Base-by-base conservation (phyloP, 2,329 filamentous ascomycete species). In the Fusarium irregulare region DNA sequence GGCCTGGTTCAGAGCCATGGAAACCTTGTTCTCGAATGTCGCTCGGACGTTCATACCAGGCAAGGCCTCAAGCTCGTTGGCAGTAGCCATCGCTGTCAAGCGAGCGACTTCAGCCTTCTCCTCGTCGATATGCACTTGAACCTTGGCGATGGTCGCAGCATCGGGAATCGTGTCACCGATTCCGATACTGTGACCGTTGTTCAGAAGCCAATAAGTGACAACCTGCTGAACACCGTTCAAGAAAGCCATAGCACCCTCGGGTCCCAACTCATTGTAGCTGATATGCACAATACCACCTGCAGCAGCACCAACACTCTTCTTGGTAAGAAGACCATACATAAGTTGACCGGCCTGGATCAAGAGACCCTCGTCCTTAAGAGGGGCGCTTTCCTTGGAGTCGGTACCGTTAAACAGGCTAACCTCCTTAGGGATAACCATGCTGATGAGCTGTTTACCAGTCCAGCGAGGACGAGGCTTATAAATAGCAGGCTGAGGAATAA, bases 41-140 rank as follows among this genome's bases (percentile, higher is more conserved):
- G 97, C 94, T 85, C 97, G 92, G 64, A 99, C 92, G 72, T 97
- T 99, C 94, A 99, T 98, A 88, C 96, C 96, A 45, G 96, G 96
- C 56, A 96, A 83, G n/a, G 94, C 89, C 80, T 99, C 96, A 48
- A 99, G 89, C 74, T 91, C 86, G 79, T 98, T 97, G 53, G 90
- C 89, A 6, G 94, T 97, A 3, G 97, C 97, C 77, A 88, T 85
- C 8, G 86, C 85, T 12, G 94, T 96, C 62, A 97, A 88, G 4
- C 86, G 83, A 45, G 90, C 89, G 60, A 99, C 94, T 72, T 94
- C 89, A 1, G 85, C 85, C 84, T 99, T 99, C 76, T 97, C 90
- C 42, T 88, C 86, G 27, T 92, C 87, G 71, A 99, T 94, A 60
- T 93, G 92, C 9, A 88, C 86, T 76, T 97, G 92, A 56, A 99